Percentiles rank a stretch among this genome's conserved stretches.
phyloP scores from a whole-genome alignment of 495 filamentous ascomycete species.

The Evernia prunastri region DNA sequence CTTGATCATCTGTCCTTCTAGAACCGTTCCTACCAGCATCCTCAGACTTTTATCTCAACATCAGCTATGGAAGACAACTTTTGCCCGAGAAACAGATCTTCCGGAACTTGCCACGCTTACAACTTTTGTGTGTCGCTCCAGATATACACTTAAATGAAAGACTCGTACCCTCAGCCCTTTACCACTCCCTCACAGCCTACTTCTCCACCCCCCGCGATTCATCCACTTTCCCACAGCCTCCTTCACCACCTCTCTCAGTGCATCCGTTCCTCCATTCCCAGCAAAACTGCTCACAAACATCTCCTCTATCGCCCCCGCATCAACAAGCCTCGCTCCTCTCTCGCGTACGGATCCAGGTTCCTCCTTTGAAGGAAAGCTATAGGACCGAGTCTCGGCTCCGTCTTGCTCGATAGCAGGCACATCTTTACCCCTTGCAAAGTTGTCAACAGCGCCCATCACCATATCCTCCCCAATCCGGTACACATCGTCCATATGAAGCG shows the following conservation, averaged over 20 bases:
- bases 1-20: too few relatives aligned
- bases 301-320: not conserved
- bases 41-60: not conserved
- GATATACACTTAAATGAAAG: too few relatives aligned
- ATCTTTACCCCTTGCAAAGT: not conserved
- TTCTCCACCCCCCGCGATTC: not conserved
- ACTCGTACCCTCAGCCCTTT: too few relatives aligned
- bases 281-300: not conserved
- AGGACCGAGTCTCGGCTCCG: not conserved
- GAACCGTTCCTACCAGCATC: not conserved
- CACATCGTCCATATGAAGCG: not conserved
- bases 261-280: not conserved
- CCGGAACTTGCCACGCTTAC: too few relatives aligned
- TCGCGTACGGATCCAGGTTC: not conserved
- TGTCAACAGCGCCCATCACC: not conserved
- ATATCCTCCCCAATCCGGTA: not conserved
- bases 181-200: not conserved
- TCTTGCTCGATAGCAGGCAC: not conserved
- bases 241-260: not conserved
- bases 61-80: not conserved
- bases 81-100: too few relatives aligned
- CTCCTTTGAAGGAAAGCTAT: not conserved
- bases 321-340: not conserved
- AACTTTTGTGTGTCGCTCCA: too few relatives aligned
- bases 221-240: not conserved